phyloP scores from a whole-genome alignment of 2,329 filamentous ascomycete species.

The Alternaria consortialis region DNA sequence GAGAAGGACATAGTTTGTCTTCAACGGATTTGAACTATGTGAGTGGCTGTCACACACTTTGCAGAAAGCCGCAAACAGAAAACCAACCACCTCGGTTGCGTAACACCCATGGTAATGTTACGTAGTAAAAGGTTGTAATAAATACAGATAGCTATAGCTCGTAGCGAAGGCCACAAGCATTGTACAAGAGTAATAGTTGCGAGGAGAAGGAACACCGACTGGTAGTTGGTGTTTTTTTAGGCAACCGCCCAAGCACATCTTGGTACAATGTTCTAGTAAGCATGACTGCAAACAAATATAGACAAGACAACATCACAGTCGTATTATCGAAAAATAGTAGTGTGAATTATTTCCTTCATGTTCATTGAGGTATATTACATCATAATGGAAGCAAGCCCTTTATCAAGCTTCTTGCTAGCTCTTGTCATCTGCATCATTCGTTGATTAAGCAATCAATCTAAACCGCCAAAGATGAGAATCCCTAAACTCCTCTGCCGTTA shows the following conservation, averaged over 20 bases:
- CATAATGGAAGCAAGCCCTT: slow-evolving; percentile 31
- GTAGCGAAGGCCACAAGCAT: no score
- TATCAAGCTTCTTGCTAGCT: slow-evolving; percentile 31
- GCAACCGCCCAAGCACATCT: neutral
- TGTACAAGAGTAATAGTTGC: no score
- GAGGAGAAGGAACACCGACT: no score
- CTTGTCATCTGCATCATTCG: slow-evolving; percentile 33
- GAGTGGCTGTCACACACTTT: neutral
- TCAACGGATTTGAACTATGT: neutral
- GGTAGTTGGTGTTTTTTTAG: no score
- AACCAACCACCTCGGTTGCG: fast-evolving
- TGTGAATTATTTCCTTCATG: slow-evolving; percentile 27
- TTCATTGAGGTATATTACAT: slow-evolving; percentile 41
- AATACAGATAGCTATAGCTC: no score
- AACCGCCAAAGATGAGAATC: slow-evolving; percentile 34
- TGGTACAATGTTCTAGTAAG: neutral
- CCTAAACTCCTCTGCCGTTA: slow-evolving; percentile 30
- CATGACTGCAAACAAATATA: neutral
- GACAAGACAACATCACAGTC: neutral
- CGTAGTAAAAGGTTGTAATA: no score
- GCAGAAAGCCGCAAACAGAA: no score
- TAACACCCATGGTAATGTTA: neutral
- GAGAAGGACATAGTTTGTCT: neutral
- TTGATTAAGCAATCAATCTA: slow-evolving; percentile 37
- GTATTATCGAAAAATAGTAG: neutral